Percentiles rank a stretch among this genome's conserved stretches.
Conservation (phyloP, 2,329 filamentous ascomycete genomes). For the Cytospora schulzeri region DNA sequence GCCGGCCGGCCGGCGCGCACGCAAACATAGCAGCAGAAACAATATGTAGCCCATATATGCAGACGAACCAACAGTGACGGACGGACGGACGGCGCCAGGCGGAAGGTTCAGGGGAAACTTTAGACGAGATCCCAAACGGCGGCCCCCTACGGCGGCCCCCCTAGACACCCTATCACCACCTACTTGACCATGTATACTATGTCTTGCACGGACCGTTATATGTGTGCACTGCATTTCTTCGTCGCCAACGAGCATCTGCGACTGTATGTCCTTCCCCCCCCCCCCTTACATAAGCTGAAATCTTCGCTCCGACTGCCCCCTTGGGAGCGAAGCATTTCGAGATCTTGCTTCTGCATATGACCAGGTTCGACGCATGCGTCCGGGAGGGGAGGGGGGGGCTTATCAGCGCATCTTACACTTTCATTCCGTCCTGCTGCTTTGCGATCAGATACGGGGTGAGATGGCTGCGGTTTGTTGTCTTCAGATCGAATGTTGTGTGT, state of each 20-base stretch:
- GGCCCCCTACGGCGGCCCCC: neutral
- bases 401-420: neutral
- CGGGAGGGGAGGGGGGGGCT: neutral
- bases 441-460: neutral
- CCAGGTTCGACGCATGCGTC: too few relatives aligned
- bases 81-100: too few relatives aligned
- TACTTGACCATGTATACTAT: neutral
- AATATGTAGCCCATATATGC: neutral
- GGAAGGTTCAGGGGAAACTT: neutral
- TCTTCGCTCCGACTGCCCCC: neutral
- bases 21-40: neutral
- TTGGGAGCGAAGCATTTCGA: neutral
- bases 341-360: neutral
- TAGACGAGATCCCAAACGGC: neutral
- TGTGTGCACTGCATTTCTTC: neutral
- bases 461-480: neutral
- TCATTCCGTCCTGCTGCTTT: neutral
- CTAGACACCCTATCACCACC: neutral
- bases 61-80: neutral
- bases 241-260: neutral
- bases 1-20: neutral
- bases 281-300: neutral
- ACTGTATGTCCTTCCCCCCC: too few relatives aligned
- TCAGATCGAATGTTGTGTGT: neutral
- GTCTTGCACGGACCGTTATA: neutral